Conservation (phyloP, 75 land plant genomes). For the Picea glauca region DNA sequence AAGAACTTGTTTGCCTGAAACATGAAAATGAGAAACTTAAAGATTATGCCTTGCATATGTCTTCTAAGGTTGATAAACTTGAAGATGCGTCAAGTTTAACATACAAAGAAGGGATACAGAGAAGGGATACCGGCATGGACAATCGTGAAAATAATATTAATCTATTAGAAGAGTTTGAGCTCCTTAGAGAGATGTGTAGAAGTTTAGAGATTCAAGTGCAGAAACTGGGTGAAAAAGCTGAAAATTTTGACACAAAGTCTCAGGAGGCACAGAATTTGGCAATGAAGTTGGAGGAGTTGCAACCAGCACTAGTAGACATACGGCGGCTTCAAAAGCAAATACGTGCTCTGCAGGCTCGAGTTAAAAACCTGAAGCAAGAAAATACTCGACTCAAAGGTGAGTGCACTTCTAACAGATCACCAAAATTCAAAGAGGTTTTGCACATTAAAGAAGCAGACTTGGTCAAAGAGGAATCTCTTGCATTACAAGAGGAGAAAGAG, state of each 20-base stretch:
- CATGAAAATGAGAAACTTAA: slow-evolving; percentile 9
- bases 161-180: neutral
- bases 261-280: slow-evolving; percentile 5
- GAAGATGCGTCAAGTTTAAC: neutral
- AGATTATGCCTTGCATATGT: slow-evolving; percentile 1
- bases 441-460: neutral
- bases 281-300: slow-evolving; percentile 3
- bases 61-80: slow-evolving; percentile 1
- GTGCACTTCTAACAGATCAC: neutral
- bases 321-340: neutral
- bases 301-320: neutral
- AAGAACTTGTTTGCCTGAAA: neutral
- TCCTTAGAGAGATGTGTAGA: neutral
- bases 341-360: neutral
- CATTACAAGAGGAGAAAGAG: slow-evolving; percentile 4
- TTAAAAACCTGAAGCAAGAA: slow-evolving; percentile 4
- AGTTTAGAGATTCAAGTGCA: slow-evolving; percentile 5
- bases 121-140: neutral
- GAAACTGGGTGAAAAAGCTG: neutral
- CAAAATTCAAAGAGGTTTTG: neutral
- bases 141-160: neutral
- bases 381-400: slow-evolving; percentile 5
- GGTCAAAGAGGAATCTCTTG: neutral
- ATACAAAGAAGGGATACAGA: neutral
- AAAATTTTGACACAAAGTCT: neutral